Percentiles rank a stretch among this genome's conserved stretches.
Conservation (phyloP, 306 rosid species). For the Prosopis cineraria region DNA sequence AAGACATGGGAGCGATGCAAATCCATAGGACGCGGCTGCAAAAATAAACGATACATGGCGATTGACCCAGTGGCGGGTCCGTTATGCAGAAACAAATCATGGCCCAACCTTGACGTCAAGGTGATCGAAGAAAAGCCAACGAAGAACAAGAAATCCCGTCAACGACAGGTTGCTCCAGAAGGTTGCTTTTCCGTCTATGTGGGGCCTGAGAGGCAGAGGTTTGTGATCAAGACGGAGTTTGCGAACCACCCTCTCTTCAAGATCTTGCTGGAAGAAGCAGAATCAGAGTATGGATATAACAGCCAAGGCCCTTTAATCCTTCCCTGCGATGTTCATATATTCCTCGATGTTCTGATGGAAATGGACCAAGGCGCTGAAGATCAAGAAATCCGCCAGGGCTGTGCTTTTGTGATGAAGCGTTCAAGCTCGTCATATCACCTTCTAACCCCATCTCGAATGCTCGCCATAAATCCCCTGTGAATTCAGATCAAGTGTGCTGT, state of each 20-base stretch:
- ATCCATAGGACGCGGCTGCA: slow-evolving; percentile 61
- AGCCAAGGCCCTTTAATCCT: slow-evolving; percentile 74
- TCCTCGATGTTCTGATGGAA: slow-evolving; percentile 63
- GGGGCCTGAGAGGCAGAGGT: slow-evolving; percentile 69
- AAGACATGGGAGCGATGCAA: slow-evolving; percentile 90
- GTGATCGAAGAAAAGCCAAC: not conserved
- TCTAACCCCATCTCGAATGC: slow-evolving; percentile 52
- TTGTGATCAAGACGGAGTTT: slow-evolving; percentile 63
- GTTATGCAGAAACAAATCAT: not conserved
- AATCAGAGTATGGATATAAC: slow-evolving; percentile 70
- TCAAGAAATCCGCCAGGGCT: slow-evolving; percentile 37
- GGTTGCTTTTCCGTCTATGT: slow-evolving; percentile 90
- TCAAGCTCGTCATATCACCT: slow-evolving; percentile 53
- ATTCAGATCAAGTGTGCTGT: not conserved
- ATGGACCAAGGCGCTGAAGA: slow-evolving; percentile 49
- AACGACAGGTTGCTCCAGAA: slow-evolving; percentile 52
- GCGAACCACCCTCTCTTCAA: slow-evolving; percentile 81
- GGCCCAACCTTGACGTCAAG: not conserved
- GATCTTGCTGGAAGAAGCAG: slow-evolving; percentile 83
- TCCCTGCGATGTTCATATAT: slow-evolving; percentile 76
- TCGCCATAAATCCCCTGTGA: slow-evolving; percentile 46
- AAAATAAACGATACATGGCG: not conserved
- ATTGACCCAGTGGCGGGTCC: not conserved
- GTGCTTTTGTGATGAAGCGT: slow-evolving; percentile 53
- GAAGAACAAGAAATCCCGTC: not conserved